A percentile compares a stretch with the other conserved stretches of the same genome.
Conservation (phyloP, 768 basidiomycete genomes). For the Pleurotus pulmonarius region DNA sequence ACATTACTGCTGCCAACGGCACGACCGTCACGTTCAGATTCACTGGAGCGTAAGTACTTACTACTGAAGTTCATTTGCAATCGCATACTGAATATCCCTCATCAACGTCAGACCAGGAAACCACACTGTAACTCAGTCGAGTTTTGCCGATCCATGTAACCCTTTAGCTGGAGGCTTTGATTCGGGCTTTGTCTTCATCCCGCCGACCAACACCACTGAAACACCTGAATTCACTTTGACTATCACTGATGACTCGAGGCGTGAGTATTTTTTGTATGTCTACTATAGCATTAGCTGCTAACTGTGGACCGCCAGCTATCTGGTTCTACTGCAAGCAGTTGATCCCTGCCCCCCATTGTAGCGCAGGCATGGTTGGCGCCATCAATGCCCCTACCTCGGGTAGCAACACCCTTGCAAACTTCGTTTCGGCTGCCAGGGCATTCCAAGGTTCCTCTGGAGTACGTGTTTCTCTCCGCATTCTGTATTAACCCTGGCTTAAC, state of each 20-base stretch:
- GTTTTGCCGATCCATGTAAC: constrained; percentile 41
- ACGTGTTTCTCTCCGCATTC: constrained; percentile 14
- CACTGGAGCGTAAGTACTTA: constrained; percentile 34
- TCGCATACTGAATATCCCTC: not conserved
- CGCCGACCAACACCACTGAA: constrained; percentile 17
- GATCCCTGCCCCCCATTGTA: constrained; percentile 37
- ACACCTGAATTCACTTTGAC: constrained; percentile 47
- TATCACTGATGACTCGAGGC: constrained; percentile 40
- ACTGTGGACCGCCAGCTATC: constrained; percentile 29
- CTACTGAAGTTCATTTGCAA: not conserved
- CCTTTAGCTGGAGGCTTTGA: constrained; percentile 46
- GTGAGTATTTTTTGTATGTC: constrained; percentile 25
- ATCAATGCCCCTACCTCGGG: constrained; percentile 50
- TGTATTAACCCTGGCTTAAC: not conserved
- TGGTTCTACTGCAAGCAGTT: constrained; percentile 54
- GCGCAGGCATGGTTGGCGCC: constrained; percentile 43
- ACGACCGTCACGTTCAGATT: constrained; percentile 48
- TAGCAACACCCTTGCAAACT: constrained; percentile 36
- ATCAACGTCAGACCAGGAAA: constrained; percentile 37
- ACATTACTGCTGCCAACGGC: constrained; percentile 37
- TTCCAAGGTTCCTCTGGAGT: constrained; percentile 28
- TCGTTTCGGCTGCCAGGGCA: constrained; percentile 26
- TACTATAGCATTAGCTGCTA: constrained; percentile 18
- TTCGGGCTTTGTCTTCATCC: constrained; percentile 47
- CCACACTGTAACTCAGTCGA: constrained; percentile 51